These are phyloP conservation scores for Gyromitra esculenta DNA, from an alignment of 2,329 filamentous ascomycete genomes.

Conservation along the genomic window DNA sequence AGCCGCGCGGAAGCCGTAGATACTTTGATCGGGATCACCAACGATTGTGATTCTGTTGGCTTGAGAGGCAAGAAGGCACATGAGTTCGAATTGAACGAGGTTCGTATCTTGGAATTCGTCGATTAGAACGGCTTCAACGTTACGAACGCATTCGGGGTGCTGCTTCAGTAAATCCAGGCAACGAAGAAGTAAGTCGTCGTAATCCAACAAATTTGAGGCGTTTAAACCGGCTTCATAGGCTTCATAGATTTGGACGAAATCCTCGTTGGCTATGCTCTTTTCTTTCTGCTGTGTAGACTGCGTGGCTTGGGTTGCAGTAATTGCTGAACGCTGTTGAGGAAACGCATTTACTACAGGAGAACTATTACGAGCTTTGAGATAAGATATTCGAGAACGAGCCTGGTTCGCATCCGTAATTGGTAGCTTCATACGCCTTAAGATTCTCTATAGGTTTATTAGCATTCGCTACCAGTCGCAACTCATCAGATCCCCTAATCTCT, in stretches of 20 bases:
- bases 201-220: slow-evolving; percentile 85
- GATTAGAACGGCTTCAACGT: slow-evolving; percentile 89
- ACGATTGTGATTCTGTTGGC: slow-evolving; percentile 87
- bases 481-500: background rate
- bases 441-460: slow-evolving; percentile 64
- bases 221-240: slow-evolving; percentile 82
- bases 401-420: slow-evolving; percentile 71
- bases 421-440: slow-evolving; percentile 78
- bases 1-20: slow-evolving; percentile 93
- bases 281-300: slow-evolving; percentile 56
- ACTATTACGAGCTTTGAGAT: slow-evolving; percentile 66
- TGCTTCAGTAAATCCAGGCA: slow-evolving; percentile 80
- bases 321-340: slow-evolving; percentile 62
- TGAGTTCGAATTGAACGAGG: slow-evolving; percentile 90
- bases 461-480: background rate
- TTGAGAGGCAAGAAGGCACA: slow-evolving; percentile 82
- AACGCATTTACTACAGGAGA: slow-evolving; percentile 63
- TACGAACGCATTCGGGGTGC: slow-evolving; percentile 82
- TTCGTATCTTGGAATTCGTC: slow-evolving; percentile 99
- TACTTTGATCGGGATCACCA: slow-evolving; percentile 96
- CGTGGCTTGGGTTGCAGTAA: slow-evolving; percentile 55
- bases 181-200: slow-evolving; percentile 87
- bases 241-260: slow-evolving; percentile 73
- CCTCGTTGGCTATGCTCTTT: slow-evolving; percentile 61
- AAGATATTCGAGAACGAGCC: slow-evolving; percentile 78